These are phyloP conservation scores for Penicillium macrosclerotiorum DNA, from an alignment of 495 filamentous ascomycete species.

Conservation along the genomic window DNA sequence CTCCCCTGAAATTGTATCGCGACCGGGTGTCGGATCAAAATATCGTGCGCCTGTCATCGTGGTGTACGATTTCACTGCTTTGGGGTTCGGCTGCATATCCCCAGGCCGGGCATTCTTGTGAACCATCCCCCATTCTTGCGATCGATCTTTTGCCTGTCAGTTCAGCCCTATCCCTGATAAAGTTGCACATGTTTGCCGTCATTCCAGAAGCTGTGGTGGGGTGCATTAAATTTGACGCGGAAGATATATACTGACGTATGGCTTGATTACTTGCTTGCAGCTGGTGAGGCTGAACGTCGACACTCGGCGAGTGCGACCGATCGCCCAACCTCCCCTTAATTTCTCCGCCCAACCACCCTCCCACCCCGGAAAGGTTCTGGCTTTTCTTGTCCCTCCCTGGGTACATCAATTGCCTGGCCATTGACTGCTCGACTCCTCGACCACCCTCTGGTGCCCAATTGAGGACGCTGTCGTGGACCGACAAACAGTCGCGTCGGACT, in stretches of 20 bases:
- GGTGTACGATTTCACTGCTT: too few relatives aligned
- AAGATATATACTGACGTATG: too few relatives aligned
- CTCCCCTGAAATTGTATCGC: slow-evolving; percentile 44
- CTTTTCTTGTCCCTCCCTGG: too few relatives aligned
- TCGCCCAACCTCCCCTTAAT: slow-evolving; percentile 10
- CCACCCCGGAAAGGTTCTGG: slow-evolving; percentile 21
- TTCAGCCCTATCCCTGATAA: slow-evolving; percentile 11
- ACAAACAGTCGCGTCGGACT: slow-evolving; percentile 14
- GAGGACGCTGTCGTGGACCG: slow-evolving; percentile 10
- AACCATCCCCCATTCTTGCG: slow-evolving; percentile 51
- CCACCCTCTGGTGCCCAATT: slow-evolving; percentile 9
- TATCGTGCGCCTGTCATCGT: too few relatives aligned
- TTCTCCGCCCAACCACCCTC: slow-evolving; percentile 18
- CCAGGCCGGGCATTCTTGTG: slow-evolving; percentile 19
- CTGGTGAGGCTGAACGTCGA: slow-evolving; percentile 21
- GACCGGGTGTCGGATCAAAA: slow-evolving; percentile 10
- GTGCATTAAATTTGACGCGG: too few relatives aligned
- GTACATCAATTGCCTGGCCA: too few relatives aligned
- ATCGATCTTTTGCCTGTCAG: slow-evolving; percentile 56
- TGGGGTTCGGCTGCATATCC: too few relatives aligned
- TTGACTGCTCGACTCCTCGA: too few relatives aligned
- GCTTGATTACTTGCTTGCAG: too few relatives aligned
- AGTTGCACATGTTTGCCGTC: slow-evolving; percentile 19
- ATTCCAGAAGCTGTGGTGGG: too few relatives aligned
- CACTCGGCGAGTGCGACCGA: slow-evolving; percentile 31